Evolutionary conservation across 2,329 filamentous ascomycete genomes (phyloP), one percentile per base, ranked within the genome.

Genomic region (Cladosporium sp.): DNA sequence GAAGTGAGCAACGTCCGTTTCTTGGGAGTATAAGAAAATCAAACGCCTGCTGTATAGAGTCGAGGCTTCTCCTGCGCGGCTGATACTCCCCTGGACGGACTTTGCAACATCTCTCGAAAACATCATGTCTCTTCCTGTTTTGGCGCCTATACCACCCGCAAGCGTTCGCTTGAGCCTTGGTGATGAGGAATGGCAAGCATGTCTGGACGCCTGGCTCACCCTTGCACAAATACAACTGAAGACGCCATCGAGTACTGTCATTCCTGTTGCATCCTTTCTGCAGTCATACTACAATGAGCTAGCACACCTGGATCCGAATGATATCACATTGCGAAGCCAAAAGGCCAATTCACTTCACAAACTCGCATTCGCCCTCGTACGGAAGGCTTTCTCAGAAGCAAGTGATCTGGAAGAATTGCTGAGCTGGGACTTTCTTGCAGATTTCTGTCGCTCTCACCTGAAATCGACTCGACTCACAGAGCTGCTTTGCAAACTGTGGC

Each of bases 111-210:
- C 22, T 27, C 22, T 27, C 22, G 22, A 27, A 9, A n/a, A n/a
- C n/a, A n/a, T 19, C 38, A 74, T 75, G 67, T 63, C 71, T 48
- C 71, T 91, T 42, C 89, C 89, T 36, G 78, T 83, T 29, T 77
- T 96, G 68, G 89, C 86, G 51, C 80, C 86, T 16, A 90, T 93
- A 60, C 92, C 91, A 15, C 78, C 84, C 54, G 72, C 79, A 29
- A 72, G 74, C 49, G 82, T 89, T 72, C 82, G 83, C 62, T 78
- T 79, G 57, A 78, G 78, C 57, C 78, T 95, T 53, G 74, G 77
- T 33, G 70, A 82, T 3, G 70, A 77, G 43, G 88, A 95, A 69
- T 95, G 90, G 90, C 77, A 85, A 56, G 75, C 79, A 27, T 89
- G 86, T 64, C 72, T 94, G 40, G 79, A 86, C 55, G 84, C 88